These are phyloP conservation scores for Baudoinia panamericana DNA, from an alignment of 495 filamentous ascomycete genomes.

Conservation along the genomic window DNA sequence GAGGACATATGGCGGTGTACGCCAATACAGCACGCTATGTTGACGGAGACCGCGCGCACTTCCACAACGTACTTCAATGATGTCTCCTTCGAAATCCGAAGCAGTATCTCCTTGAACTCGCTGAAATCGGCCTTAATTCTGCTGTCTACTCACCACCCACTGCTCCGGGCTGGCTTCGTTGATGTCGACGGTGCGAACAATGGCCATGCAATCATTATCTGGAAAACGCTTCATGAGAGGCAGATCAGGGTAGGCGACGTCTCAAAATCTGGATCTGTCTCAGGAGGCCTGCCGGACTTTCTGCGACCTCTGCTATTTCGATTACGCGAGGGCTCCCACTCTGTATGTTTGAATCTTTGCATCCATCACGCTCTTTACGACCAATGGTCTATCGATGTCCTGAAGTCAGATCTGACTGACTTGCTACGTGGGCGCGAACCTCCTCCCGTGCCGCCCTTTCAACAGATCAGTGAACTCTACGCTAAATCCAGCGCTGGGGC, in stretches of 20 bases:
- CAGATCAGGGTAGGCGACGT: constrained; percentile 33
- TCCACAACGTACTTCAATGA: constrained; percentile 57
- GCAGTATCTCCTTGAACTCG: constrained; percentile 21
- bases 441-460: constrained; percentile 39
- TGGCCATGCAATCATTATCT: constrained; percentile 49
- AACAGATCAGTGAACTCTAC: constrained; percentile 34
- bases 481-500: neutral
- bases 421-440: constrained; percentile 26
- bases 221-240: constrained; percentile 34
- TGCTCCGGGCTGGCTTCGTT: constrained; percentile 58
- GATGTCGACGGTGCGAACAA: constrained; percentile 33
- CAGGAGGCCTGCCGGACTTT: constrained; percentile 32
- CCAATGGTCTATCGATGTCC: constrained; percentile 67
- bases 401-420: constrained; percentile 47
- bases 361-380: constrained; percentile 75
- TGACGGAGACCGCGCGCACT: constrained; percentile 49
- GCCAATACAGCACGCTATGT: constrained; percentile 63
- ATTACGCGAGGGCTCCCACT: constrained; percentile 26
- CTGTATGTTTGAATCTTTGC: constrained; percentile 33
- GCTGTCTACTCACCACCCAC: constrained; percentile 44
- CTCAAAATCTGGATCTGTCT: constrained; percentile 22
- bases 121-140: constrained; percentile 32
- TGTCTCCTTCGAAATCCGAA: constrained; percentile 38
- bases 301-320: constrained; percentile 46
- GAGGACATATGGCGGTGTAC: constrained; percentile 48